Percentiles rank a stretch among this genome's conserved stretches.
Evolutionary conservation across 306 rosid genomes (phyloP).

Genomic region (Amphicarpaea edgeworthii): DNA sequence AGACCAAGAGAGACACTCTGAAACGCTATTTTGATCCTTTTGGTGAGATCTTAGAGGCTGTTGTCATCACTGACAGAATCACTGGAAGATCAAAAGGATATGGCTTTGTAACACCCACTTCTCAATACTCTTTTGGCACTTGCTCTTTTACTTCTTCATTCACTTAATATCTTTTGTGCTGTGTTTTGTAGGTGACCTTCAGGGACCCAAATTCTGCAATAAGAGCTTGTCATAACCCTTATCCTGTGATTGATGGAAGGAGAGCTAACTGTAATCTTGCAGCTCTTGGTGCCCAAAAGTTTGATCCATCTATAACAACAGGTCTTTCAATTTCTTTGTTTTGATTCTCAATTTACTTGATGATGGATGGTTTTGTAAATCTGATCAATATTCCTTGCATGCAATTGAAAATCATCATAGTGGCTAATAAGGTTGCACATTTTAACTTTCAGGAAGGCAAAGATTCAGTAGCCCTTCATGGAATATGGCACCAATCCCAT

Average conservation of each 20-base stretch:
- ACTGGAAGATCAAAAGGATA: conserved; percentile 71
- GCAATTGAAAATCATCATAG: conserved; percentile 38
- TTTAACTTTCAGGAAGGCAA: conserved; percentile 45
- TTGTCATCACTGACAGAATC: conserved; percentile 62
- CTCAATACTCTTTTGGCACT: not conserved
- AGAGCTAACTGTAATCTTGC: conserved; percentile 72
- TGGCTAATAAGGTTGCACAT: conserved; percentile 31
- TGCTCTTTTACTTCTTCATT: not conserved
- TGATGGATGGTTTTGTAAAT: not conserved
- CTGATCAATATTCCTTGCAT: conserved; percentile 14
- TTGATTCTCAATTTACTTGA: not conserved
- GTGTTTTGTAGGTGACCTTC: conserved; percentile 68
- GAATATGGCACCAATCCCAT: conserved; percentile 49
- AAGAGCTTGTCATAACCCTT: conserved; percentile 71
- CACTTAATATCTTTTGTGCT: not conserved
- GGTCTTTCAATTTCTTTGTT: conserved; percentile 15
- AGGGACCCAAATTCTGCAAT: conserved; percentile 73
- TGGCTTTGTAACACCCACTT: conserved; percentile 61
- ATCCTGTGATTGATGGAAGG: conserved; percentile 80
- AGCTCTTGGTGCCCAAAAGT: conserved; percentile 60
- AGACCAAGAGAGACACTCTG: conserved; percentile 56
- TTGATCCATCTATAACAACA: conserved; percentile 47
- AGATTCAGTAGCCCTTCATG: conserved; percentile 54
- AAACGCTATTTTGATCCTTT: conserved; percentile 65
- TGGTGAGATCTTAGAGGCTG: conserved; percentile 68